Base-by-base conservation (phyloP, 306 rosid species). In the Pyrus communis region DNA sequence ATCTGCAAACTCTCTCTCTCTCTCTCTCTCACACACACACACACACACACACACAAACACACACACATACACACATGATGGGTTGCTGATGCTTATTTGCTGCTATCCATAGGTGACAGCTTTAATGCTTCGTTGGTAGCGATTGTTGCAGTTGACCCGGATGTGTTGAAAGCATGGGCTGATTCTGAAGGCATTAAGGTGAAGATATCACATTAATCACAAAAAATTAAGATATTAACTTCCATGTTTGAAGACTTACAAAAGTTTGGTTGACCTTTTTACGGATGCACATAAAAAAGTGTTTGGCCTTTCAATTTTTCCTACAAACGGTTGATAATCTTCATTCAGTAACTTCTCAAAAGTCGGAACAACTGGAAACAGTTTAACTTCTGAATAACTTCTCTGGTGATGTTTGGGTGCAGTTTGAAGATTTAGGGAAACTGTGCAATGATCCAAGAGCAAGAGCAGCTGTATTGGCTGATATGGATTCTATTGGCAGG, bases 381-480 rank as follows among this genome's bases (percentile, higher is more conserved):
- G 7, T 57, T 23, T 38, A 38, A 13, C 33, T 55, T 63, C 33
- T 49, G 55, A 49, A 49, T 49, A 49, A 49, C 1, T 72, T 67
- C 60, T 78, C 78, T 69, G 69, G 17, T 45, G 79, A 67, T 70
- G 49, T 71, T 77, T 61, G 70, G 40, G 71, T 83, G 84, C 85
- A 96, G 99, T 82, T 80, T 82, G 79, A 88, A 71, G 85, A 88
- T 75, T 70, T 91, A 75, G 78, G 78, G 52, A 91, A 92, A 75
- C 91, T 96, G 70, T 91, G 96, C 89, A 88, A 86, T 79, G 93
- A 96, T 85, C 96, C 98, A 64, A 91, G 86, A 88, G 78, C 86
- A 57, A 87, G 71, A 85, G 92, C 96, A 3, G 91, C 93, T 55
- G 93, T 96, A 79, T 81, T 96, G 87, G 97, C 93, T 49, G 96